Percentiles rank a stretch among this genome's conserved stretches.
These are phyloP conservation scores for Boletus subparvulus DNA, from an alignment of 768 basidiomycete species.

Conservation along the genomic window DNA sequence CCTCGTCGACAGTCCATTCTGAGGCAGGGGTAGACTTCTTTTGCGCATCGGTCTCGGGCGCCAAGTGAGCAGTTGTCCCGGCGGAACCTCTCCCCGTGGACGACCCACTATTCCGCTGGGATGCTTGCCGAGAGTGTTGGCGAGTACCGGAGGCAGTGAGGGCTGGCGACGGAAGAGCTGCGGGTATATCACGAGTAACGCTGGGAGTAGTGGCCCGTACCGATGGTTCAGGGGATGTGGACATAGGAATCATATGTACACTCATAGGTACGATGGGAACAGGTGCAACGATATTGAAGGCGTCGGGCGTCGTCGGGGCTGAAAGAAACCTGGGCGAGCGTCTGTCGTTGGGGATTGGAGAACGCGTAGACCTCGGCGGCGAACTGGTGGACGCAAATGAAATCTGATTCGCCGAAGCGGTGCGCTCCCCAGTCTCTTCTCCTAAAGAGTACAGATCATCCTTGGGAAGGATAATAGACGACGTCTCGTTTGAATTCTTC, in stretches of 20 bases:
- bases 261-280: conserved; percentile 23
- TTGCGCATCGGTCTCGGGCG: conserved; percentile 20
- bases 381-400: conserved; percentile 15
- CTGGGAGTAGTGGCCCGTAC: conserved; percentile 26
- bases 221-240: conserved; percentile 22
- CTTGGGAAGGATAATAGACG: conserved; percentile 37
- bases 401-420: conserved; percentile 16
- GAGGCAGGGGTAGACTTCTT: conserved; percentile 48
- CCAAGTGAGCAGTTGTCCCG: conserved; percentile 15
- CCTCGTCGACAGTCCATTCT: conserved; percentile 87
- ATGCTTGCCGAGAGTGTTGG: conserved; percentile 31
- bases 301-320: conserved; percentile 28
- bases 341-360: conserved; percentile 15
- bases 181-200: conserved; percentile 27
- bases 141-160: conserved; percentile 24
- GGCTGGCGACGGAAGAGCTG: conserved; percentile 32
- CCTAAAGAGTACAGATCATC: conserved; percentile 9
- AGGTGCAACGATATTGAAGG: conserved; percentile 23
- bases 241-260: conserved; percentile 19
- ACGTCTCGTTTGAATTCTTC: conserved; percentile 20
- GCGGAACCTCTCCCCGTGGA: conserved; percentile 28
- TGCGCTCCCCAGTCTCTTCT: conserved; percentile 14
- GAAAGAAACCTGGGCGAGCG: conserved; percentile 26
- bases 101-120: conserved; percentile 45
- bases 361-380: conserved; percentile 20